Conservation (phyloP, 768 basidiomycete genomes). For the Psilocybe cubensis region DNA sequence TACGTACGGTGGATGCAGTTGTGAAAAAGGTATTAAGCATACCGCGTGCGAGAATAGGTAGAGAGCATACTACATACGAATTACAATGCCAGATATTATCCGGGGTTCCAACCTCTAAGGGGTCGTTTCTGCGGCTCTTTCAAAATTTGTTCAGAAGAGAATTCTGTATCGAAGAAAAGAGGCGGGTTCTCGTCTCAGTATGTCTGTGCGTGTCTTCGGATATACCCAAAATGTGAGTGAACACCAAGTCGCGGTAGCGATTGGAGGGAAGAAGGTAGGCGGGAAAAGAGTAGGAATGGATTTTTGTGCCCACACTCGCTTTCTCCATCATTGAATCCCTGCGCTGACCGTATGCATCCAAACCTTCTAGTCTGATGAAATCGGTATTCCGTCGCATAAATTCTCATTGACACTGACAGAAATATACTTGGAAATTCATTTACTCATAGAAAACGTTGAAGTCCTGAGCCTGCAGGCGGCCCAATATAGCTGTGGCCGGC, state of each 20-base stretch:
- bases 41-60: neutral
- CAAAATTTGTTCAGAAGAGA: constrained; percentile 5
- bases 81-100: neutral
- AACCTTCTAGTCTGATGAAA: constrained; percentile 5
- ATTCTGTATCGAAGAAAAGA: constrained; percentile 15
- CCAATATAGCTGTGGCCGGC: constrained; percentile 14
- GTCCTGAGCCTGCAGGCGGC: neutral
- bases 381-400: constrained; percentile 10
- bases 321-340: constrained; percentile 1
- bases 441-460: neutral
- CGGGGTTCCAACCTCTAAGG: neutral
- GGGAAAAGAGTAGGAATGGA: constrained; percentile 12
- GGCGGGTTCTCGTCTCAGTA: neutral
- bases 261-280: constrained; percentile 1
- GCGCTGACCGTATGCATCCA: constrained; percentile 4
- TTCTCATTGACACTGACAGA: constrained; percentile 10
- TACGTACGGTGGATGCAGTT: neutral
- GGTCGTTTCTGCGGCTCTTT: neutral
- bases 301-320: constrained; percentile 15
- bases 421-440: constrained; percentile 15
- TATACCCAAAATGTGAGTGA: constrained; percentile 8
- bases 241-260: constrained; percentile 1
- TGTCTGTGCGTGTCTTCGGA: constrained; percentile 13
- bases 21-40: neutral
- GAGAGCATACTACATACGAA: neutral